Percentiles rank a stretch among this genome's conserved stretches.
Evolutionary conservation across 192 early-diverging fungal genomes (phyloP).

Genomic region (Endogone sp.): DNA sequence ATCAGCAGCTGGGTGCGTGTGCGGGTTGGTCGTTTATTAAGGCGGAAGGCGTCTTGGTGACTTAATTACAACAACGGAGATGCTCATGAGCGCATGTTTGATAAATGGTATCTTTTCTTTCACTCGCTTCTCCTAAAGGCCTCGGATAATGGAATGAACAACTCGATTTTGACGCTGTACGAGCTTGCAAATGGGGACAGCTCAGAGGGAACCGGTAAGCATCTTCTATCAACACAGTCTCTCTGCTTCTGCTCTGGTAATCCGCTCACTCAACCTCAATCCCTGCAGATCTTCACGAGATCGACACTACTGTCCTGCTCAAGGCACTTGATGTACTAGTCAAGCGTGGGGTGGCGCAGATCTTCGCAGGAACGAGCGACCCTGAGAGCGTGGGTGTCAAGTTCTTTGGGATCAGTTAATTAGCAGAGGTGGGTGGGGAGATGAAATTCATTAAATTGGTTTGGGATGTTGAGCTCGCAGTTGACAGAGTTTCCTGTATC

Average conservation of each 20-base stretch:
- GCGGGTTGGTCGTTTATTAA: neutral
- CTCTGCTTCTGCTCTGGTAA: neutral
- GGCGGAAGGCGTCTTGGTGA: neutral
- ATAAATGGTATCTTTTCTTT: slow-evolving; percentile 8
- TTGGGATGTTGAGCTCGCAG: no score
- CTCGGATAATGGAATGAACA: slow-evolving; percentile 65
- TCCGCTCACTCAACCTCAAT: slow-evolving; percentile 2
- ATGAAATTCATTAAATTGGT: no score
- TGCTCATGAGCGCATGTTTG: neutral
- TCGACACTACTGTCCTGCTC: slow-evolving; percentile 67
- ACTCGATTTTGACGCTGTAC: slow-evolving; percentile 81
- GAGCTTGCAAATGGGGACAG: slow-evolving; percentile 86
- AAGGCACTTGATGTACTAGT: slow-evolving; percentile 79
- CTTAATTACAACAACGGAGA: no score
- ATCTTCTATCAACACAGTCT: neutral
- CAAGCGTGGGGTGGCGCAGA: slow-evolving; percentile 76
- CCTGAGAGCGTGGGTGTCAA: slow-evolving; percentile 83
- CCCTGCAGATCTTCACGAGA: slow-evolving; percentile 71
- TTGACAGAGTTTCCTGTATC: no score
- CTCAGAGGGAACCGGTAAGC: slow-evolving; percentile 66
- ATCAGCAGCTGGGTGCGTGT: slow-evolving; percentile 79
- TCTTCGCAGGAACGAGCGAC: slow-evolving; percentile 60
- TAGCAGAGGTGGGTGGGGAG: neutral
- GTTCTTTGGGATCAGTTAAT: slow-evolving; percentile 49
- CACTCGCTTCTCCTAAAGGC: slow-evolving; percentile 34